Percentiles rank a stretch among this genome's conserved stretches.
Evolutionary conservation across 495 filamentous ascomycete genomes (phyloP).

Genomic region (Hypoxylon rickii): DNA sequence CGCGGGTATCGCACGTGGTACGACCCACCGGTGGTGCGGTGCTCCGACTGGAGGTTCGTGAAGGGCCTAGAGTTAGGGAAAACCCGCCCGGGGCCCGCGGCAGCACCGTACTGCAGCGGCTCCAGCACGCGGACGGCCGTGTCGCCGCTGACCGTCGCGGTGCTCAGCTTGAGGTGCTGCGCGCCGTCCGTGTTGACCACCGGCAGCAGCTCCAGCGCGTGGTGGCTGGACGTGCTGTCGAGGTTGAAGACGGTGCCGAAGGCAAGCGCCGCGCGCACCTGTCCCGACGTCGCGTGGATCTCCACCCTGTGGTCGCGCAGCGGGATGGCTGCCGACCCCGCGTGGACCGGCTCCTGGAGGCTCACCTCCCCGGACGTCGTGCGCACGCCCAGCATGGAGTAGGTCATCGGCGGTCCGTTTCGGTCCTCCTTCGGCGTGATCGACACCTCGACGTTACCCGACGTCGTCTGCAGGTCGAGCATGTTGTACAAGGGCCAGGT

Average conservation of each 20-base stretch:
- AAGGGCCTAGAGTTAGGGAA: too few relatives aligned
- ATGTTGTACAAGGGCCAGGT: constrained; percentile 51
- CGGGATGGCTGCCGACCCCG: constrained; percentile 30
- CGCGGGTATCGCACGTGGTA: constrained; percentile 42
- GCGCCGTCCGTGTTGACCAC: constrained; percentile 31
- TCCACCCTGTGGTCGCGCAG: constrained; percentile 49
- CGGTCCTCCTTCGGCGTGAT: constrained; percentile 42
- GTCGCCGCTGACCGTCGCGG: constrained; percentile 41
- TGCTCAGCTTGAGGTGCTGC: constrained; percentile 26
- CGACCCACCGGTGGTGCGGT: constrained; percentile 43
- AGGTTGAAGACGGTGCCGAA: constrained; percentile 33
- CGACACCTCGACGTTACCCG: constrained; percentile 43
- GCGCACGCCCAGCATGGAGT: too few relatives aligned
- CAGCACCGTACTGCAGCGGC: constrained; percentile 41
- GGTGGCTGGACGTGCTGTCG: constrained; percentile 35
- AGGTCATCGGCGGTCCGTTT: constrained; percentile 28
- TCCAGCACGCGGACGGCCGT: constrained; percentile 39
- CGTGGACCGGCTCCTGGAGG: constrained; percentile 42
- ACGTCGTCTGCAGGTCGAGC: constrained; percentile 42
- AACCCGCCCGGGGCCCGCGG: not conserved
- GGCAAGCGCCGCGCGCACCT: constrained; percentile 37
- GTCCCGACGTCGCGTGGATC: constrained; percentile 42
- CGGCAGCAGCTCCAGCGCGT: constrained; percentile 42
- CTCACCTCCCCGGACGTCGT: constrained; percentile 45
- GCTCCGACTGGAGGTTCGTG: constrained; percentile 33